Conservation (phyloP, 768 basidiomycete species). For the Rubroboletus satanas region DNA sequence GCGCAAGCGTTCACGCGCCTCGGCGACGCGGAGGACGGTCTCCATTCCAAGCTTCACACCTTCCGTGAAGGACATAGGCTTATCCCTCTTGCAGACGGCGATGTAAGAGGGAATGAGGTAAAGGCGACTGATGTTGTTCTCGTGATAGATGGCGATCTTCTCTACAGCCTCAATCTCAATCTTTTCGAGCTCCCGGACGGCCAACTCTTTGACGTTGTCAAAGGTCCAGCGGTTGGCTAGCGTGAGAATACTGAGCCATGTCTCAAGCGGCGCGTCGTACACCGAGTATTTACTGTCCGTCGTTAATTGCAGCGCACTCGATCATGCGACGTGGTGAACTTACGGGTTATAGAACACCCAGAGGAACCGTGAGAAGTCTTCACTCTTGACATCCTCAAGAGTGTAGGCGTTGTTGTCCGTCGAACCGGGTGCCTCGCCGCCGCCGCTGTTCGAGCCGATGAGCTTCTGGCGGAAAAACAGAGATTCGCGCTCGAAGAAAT, state of each 20-base stretch:
- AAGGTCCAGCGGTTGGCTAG: slow-evolving; percentile 42
- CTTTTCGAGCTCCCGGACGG: slow-evolving; percentile 38
- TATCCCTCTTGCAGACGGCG: slow-evolving; percentile 34
- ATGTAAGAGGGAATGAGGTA: slow-evolving; percentile 37
- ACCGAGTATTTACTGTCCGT: slow-evolving; percentile 33
- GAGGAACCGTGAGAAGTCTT: slow-evolving; percentile 52
- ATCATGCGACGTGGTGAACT: slow-evolving; percentile 17
- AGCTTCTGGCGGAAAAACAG: slow-evolving; percentile 40
- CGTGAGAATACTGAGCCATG: slow-evolving; percentile 40
- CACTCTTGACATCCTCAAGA: slow-evolving; percentile 40
- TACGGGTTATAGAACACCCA: slow-evolving; percentile 67
- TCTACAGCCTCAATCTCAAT: slow-evolving; percentile 34
- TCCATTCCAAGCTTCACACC: slow-evolving; percentile 41
- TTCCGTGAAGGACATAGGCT: slow-evolving; percentile 37
- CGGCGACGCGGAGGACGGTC: slow-evolving; percentile 35
- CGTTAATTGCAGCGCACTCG: neutral
- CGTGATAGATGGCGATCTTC: slow-evolving; percentile 38
- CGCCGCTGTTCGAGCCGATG: slow-evolving; percentile 23
- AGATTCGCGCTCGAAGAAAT: slow-evolving; percentile 64
- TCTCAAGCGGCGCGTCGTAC: slow-evolving; percentile 37
- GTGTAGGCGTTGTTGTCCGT: slow-evolving; percentile 41
- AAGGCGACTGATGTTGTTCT: slow-evolving; percentile 31
- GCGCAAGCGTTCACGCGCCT: slow-evolving; percentile 40
- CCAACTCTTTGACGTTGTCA: slow-evolving; percentile 36
- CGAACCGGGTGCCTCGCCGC: slow-evolving; percentile 35